Base-by-base conservation (phyloP, 768 basidiomycete genomes). In the Saitozyma sp. region DNA sequence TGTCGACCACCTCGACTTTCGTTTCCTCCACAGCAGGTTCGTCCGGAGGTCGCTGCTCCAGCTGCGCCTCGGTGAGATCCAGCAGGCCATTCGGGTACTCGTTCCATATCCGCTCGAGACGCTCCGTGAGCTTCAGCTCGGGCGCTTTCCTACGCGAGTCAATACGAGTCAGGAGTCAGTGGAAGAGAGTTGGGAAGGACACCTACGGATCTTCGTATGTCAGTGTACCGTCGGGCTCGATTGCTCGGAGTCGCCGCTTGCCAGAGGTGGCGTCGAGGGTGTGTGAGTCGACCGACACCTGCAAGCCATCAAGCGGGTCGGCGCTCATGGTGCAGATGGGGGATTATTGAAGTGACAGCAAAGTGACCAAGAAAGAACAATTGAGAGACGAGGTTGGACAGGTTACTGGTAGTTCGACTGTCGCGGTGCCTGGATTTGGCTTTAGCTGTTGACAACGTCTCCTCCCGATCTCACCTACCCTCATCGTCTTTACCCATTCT, bases 21-120 rank as follows among this genome's bases (percentile, higher is more conserved):
- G 58, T 19, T 43, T 65, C 11, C 17, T 56, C 38, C 9, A 64
- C 64, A 9, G 58, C 63, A 14, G 46, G 45, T 4, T 58, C 66
- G 39, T 72, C 68, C 8, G 37, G 51, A 4, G 68, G 59, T 10
- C 57, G 16, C 9, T 41, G 29, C 10, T 45, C 56, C 17, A 69
- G 46, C 41, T 50, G 48, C 14, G 46, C 64, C 43, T 70, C 69
- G 8, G 56, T 71, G 43, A 76, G 57, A 50, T 76, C 70, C 14
- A 71, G 63, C 39, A 75, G 29, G 7, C 74, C 74, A 43, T 67
- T 63, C 1, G 74, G 74, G 45, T 71, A 70, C 53, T 76, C 75
- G 39, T 65, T 65, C 75, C 75, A 76, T 58, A 76, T 64, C 29
- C 72, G 42, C 37, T 65, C 68, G 4, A 76, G 58, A 39, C 61